Evolutionary conservation across 345 rosid genomes (phyloP), one percentile per base, ranked within the genome.

Genomic region (Citrus reticulata): DNA sequence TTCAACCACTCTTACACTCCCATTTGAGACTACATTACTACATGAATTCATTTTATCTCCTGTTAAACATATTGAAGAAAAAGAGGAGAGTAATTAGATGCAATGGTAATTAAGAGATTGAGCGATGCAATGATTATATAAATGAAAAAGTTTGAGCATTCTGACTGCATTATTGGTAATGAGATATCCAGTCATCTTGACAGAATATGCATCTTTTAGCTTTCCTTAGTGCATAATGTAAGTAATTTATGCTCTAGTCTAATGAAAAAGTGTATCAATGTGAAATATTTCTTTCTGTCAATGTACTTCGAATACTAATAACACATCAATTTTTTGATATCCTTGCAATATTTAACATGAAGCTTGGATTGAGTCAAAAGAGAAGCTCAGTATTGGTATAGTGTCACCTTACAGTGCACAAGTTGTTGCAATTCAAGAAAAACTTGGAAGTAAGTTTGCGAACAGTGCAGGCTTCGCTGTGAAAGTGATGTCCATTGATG

Each of bases 321-420:
- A 22, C 27, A 7, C 1, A 57, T 32, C 54, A 25, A 17, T 6
- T 30, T 20, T 25, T 57, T 66, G 37, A 49, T 40, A 2, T 55
- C 34, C 25, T 51, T 13, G 14, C 54, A 29, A 13, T 40, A 1
- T 46, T 9, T 5, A 66, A 57, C 58, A 37, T 72, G 57, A 83
- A 88, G 91, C 64, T 27, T 80, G 87, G 85, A 19, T 9, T 37
- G 76, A 30, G 68, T 80, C 82, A 37, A 79, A 71, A 32, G 24
- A 83, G 86, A 57, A 63, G 59, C 77, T 86, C 29, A 81, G 79
- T 9, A 39, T 88, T 37, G 91, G 88, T 39, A 73, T 88, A 60
- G 76, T 86, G 66, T 83, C 91, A 22, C 88, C 91, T 13, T 88
- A 88, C 25, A 49, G 7, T 57, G 87, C 84, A 29, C 89, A 88